phyloP scores from a whole-genome alignment of 176 grass and related monocot genomes.

The Pontederia crassipes region DNA sequence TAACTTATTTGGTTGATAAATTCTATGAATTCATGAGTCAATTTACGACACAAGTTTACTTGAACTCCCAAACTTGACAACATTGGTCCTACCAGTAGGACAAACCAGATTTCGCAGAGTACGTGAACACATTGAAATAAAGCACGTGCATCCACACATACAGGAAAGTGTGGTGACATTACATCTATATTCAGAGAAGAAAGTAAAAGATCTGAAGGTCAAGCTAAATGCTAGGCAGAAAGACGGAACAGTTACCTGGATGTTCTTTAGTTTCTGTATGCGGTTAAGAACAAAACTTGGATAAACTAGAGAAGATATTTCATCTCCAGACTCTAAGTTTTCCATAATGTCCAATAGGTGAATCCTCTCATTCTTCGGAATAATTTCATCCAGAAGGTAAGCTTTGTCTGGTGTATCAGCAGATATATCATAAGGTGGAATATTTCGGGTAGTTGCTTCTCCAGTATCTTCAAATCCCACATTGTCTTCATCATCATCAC shows the following conservation, averaged over 20 bases:
- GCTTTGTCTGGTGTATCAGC: constrained; percentile 59
- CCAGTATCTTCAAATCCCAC: constrained; percentile 23
- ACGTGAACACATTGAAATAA: no score
- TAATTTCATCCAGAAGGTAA: constrained; percentile 72
- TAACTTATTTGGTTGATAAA: no score
- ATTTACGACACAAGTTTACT: no score
- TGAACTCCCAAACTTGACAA: no score
- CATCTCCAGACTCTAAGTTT: constrained; percentile 28
- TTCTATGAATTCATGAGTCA: no score
- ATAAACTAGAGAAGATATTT: constrained; percentile 50
- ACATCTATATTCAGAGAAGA: neutral
- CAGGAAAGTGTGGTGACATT: no score
- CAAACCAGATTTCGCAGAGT: no score
- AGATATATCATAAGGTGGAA: constrained; percentile 71
- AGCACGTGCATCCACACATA: no score
- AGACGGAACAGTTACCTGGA: constrained; percentile 40
- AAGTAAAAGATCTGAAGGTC: neutral
- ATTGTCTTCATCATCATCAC: constrained; percentile 5
- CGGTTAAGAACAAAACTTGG: constrained; percentile 79
- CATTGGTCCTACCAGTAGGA: no score
- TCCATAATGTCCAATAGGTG: constrained; percentile 61
- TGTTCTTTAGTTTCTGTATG: constrained; percentile 40
- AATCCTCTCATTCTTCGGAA: constrained; percentile 44
- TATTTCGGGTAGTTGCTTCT: constrained; percentile 33
- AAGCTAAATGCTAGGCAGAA: neutral